phyloP scores from a whole-genome alignment of 1,284 basidiomycete genomes.

The Ustilago crameri region DNA sequence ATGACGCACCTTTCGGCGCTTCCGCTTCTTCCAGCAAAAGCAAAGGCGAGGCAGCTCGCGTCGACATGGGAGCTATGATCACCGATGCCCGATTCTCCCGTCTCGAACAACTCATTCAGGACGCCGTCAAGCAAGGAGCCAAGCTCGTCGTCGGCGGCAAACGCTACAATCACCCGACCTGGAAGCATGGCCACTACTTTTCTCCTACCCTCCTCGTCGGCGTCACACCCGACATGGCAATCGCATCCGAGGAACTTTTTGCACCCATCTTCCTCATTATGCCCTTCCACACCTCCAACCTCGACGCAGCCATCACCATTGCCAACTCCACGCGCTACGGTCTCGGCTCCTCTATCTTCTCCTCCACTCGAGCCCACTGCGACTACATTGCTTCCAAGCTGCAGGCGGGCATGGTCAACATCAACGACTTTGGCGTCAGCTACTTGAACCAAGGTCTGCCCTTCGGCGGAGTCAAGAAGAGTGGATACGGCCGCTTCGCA shows the following conservation, averaged over 20 bases:
- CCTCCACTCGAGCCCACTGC: slow-evolving; percentile 80
- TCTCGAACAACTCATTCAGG: slow-evolving; percentile 77
- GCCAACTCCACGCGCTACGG: slow-evolving; percentile 89
- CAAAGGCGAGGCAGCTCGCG: slow-evolving; percentile 39
- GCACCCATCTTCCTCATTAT: slow-evolving; percentile 65
- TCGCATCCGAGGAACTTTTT: slow-evolving; percentile 64
- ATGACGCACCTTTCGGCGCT: slow-evolving; percentile 55
- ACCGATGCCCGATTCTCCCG: slow-evolving; percentile 76
- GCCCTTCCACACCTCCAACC: slow-evolving; percentile 73
- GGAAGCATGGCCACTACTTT: slow-evolving; percentile 79
- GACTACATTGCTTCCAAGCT: slow-evolving; percentile 80
- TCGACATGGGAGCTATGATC: slow-evolving; percentile 85
- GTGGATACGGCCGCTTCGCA: slow-evolving; percentile 54
- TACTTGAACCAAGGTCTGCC: slow-evolving; percentile 91
- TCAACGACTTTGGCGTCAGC: slow-evolving; percentile 88
- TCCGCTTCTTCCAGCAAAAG: background rate
- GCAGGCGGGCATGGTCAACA: slow-evolving; percentile 94
- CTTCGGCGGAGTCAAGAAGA: slow-evolving; percentile 85
- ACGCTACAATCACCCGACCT: slow-evolving; percentile 76
- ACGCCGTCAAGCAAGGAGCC: slow-evolving; percentile 80
- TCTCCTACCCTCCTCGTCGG: slow-evolving; percentile 85
- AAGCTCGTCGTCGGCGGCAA: slow-evolving; percentile 77
- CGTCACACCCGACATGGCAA: slow-evolving; percentile 72
- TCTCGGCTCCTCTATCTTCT: slow-evolving; percentile 95
- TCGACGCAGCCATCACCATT: slow-evolving; percentile 84